Percentiles rank a stretch among this genome's conserved stretches.
phyloP scores from a whole-genome alignment of 1,139 yeast genomes.

The Meyerozyma guilliermondii region DNA sequence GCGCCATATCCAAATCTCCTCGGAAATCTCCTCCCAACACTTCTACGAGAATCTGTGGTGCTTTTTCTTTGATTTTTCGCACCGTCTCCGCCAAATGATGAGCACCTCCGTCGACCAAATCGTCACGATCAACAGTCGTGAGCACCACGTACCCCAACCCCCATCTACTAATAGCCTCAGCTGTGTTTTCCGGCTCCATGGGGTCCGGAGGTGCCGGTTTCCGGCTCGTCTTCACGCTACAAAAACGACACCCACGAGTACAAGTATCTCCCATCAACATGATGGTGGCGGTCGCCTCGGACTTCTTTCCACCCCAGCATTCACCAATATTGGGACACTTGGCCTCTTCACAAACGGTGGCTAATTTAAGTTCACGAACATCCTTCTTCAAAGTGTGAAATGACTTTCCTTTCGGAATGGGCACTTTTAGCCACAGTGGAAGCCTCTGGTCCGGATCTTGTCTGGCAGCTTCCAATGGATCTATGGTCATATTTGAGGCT shows the following conservation, averaged over 20 bases:
- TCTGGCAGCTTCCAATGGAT: conserved; percentile 68
- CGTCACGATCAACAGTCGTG: conserved; percentile 98
- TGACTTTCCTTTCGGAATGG: conserved; percentile 88
- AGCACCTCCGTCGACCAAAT: conserved; percentile 89
- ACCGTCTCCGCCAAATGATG: conserved; percentile 89
- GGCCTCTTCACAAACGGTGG: conserved; percentile 98
- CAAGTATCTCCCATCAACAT: conserved; percentile 99
- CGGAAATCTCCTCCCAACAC: conserved; percentile 93
- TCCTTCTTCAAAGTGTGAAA: conserved; percentile 80
- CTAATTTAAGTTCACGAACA: conserved; percentile 78
- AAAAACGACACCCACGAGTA: conserved; percentile 96
- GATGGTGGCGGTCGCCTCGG: conserved; percentile 98
- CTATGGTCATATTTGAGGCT: conserved; percentile 60
- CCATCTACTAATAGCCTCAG: conserved; percentile 97
- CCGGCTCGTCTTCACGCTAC: conserved; percentile 92
- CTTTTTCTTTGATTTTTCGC: conserved; percentile 72
- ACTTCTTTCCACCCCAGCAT: conserved; percentile 97
- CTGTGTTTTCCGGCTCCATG: conserved; percentile 95
- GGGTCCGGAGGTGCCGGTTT: conserved; percentile 89
- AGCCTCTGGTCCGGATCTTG: conserved; percentile 61
- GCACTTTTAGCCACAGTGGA: conserved; percentile 93
- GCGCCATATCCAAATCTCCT: conserved; percentile 81
- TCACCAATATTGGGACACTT: conserved; percentile 98
- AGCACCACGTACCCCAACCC: conserved; percentile 96
- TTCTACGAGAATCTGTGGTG: conserved; percentile 89